Percentiles rank a stretch among this genome's conserved stretches.
Conservation (phyloP, 1,284 basidiomycete species). For the Phellinidium pouzarii region DNA sequence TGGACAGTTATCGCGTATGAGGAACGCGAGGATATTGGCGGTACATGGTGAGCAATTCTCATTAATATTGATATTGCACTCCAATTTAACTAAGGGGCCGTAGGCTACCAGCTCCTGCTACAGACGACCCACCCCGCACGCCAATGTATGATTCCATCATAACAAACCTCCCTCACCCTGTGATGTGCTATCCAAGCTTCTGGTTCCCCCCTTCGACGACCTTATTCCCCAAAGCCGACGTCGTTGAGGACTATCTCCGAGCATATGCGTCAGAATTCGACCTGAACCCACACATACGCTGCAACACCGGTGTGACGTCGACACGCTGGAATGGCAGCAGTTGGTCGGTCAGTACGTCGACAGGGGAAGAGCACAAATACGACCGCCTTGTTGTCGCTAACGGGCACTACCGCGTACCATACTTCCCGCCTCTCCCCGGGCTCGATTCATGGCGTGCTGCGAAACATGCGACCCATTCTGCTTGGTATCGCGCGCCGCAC, state of each 20-base stretch:
- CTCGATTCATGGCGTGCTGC: constrained; percentile 47
- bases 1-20: constrained; percentile 61
- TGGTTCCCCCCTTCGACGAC: constrained; percentile 63
- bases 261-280: constrained; percentile 52
- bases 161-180: constrained; percentile 68
- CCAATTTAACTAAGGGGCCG: constrained; percentile 11
- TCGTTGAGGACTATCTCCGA: constrained; percentile 56
- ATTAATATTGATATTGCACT: neutral
- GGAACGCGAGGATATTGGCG: constrained; percentile 57
- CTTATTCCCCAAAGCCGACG: constrained; percentile 52
- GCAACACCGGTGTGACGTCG: constrained; percentile 43
- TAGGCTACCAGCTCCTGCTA: constrained; percentile 52
- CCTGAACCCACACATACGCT: constrained; percentile 46
- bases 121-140: constrained; percentile 50
- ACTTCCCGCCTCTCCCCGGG: constrained; percentile 53
- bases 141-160: constrained; percentile 71
- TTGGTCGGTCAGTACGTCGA: constrained; percentile 49
- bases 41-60: constrained; percentile 53
- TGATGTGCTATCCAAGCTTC: constrained; percentile 61
- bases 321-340: constrained; percentile 34
- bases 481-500: constrained; percentile 56
- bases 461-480: constrained; percentile 51
- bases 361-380: constrained; percentile 35
- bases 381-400: constrained; percentile 66
- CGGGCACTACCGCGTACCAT: constrained; percentile 62